These are phyloP conservation scores for Gloeopeniophorella convolvens DNA, from an alignment of 768 basidiomycete species.

Conservation along the genomic window DNA sequence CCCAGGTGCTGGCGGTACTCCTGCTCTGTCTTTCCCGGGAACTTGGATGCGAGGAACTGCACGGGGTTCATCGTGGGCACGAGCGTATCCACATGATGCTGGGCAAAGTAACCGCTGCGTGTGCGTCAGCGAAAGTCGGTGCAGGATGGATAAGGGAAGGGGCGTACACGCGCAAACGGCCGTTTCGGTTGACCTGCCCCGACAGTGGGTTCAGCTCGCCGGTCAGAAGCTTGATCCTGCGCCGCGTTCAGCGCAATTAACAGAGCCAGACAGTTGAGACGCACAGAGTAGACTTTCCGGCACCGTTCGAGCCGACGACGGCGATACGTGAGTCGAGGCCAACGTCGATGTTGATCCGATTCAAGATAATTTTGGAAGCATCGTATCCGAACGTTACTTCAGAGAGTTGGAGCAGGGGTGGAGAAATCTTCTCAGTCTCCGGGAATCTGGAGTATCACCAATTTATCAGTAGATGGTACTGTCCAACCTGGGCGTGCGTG, in stretches of 20 bases:
- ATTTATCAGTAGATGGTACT: background rate
- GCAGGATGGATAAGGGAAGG: background rate
- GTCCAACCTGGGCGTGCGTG: background rate
- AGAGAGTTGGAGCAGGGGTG: conserved; percentile 87
- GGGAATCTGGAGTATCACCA: conserved; percentile 56
- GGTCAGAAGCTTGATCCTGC: conserved; percentile 86
- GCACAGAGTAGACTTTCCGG: conserved; percentile 93
- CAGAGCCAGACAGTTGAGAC: conserved; percentile 23
- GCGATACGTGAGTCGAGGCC: conserved; percentile 93
- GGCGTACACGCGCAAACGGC: conserved; percentile 79
- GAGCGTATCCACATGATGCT: conserved; percentile 92
- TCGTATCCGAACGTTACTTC: conserved; percentile 88
- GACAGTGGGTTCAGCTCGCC: conserved; percentile 68
- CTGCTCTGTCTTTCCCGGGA: conserved; percentile 93
- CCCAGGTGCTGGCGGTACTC: conserved; percentile 95
- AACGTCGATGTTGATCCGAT: conserved; percentile 81
- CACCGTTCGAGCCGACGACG: conserved; percentile 91
- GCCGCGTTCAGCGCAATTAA: background rate
- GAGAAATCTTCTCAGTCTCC: conserved; percentile 95
- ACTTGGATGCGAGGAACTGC: conserved; percentile 84
- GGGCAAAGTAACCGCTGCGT: conserved; percentile 82
- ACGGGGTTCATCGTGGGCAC: conserved; percentile 84
- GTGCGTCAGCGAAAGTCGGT: conserved; percentile 2
- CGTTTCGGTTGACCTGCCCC: conserved; percentile 87
- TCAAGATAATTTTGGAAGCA: conserved; percentile 68